These are phyloP conservation scores for Lactifluus pinguis DNA, from an alignment of 768 basidiomycete species.

Conservation along the genomic window DNA sequence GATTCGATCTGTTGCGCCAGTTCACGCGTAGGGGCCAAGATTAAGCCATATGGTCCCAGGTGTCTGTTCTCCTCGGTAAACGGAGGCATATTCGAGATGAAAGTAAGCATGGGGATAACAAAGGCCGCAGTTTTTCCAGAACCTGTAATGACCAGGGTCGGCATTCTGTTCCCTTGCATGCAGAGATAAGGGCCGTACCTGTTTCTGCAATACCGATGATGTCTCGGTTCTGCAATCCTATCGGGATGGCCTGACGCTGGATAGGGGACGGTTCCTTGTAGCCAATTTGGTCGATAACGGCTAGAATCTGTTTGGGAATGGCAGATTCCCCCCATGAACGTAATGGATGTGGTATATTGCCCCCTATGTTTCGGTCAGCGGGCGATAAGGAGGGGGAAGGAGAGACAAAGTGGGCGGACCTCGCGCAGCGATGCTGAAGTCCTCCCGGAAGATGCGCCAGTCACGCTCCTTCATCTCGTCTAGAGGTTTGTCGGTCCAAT, in stretches of 20 bases:
- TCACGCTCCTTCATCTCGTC: constrained; percentile 94
- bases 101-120: constrained; percentile 95
- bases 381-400: not conserved
- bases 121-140: constrained; percentile 99
- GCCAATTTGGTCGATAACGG: constrained; percentile 82
- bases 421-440: constrained; percentile 91
- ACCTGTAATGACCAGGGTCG: constrained; percentile 38
- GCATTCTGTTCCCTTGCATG: not conserved
- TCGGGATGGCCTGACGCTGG: constrained; percentile 98
- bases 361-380: constrained; percentile 43
- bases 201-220: constrained; percentile 99
- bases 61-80: constrained; percentile 91
- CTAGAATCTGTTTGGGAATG: constrained; percentile 72
- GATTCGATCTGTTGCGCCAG: constrained; percentile 94
- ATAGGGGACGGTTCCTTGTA: constrained; percentile 97
- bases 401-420: constrained; percentile 36
- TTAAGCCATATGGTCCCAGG: constrained; percentile 87
- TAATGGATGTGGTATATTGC: constrained; percentile 86
- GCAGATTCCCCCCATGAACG: constrained; percentile 85
- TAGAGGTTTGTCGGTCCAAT: constrained; percentile 94
- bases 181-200: constrained; percentile 39
- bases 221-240: constrained; percentile 92
- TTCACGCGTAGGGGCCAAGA: constrained; percentile 96
- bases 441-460: constrained; percentile 98
- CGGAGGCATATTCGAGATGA: constrained; percentile 78